Evolutionary conservation across 2,329 filamentous ascomycete genomes (phyloP).

Genomic region (Talaromyces verruculosus): DNA sequence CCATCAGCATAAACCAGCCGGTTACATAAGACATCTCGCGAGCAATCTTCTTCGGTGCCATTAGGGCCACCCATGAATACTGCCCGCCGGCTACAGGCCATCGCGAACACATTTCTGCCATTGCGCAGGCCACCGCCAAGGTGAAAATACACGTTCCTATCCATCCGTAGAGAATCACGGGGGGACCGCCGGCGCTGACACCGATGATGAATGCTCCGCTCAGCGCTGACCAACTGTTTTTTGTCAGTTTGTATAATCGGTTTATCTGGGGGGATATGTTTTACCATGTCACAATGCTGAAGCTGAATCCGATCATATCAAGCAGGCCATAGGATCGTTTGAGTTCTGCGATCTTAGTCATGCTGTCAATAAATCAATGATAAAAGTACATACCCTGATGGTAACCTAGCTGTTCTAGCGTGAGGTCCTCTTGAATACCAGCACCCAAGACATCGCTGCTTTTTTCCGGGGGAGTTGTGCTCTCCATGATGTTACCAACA

Average conservation of each 20-base stretch:
- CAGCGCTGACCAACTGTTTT: slow-evolving; percentile 52
- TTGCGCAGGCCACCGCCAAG: slow-evolving; percentile 56
- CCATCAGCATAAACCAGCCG: slow-evolving; percentile 53
- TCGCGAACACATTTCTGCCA: slow-evolving; percentile 60
- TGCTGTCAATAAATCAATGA: not conserved
- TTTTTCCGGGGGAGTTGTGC: not conserved
- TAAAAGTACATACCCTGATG: slow-evolving; percentile 17
- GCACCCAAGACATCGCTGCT: not conserved
- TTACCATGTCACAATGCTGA: slow-evolving; percentile 59
- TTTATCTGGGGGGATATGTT: too few species aligned
- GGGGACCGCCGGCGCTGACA: slow-evolving; percentile 56
- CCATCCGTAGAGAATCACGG: slow-evolving; percentile 61
- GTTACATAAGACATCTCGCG: slow-evolving; percentile 48
- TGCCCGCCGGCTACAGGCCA: slow-evolving; percentile 59
- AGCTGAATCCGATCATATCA: slow-evolving; percentile 61
- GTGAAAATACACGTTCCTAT: slow-evolving; percentile 54
- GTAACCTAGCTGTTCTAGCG: slow-evolving; percentile 20
- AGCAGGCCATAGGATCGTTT: slow-evolving; percentile 57
- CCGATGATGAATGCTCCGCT: slow-evolving; percentile 58
- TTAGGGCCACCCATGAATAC: slow-evolving; percentile 59
- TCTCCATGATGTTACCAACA: slow-evolving; percentile 3
- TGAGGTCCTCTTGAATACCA: slow-evolving; percentile 12
- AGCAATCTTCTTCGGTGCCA: slow-evolving; percentile 51
- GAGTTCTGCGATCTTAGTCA: slow-evolving; percentile 46
- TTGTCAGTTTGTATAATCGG: not conserved